Evolutionary conservation across 805 yeast species (phyloP), one percentile per base, ranked within the genome.

Genomic region (Saccharomycopsis javanensis): DNA sequence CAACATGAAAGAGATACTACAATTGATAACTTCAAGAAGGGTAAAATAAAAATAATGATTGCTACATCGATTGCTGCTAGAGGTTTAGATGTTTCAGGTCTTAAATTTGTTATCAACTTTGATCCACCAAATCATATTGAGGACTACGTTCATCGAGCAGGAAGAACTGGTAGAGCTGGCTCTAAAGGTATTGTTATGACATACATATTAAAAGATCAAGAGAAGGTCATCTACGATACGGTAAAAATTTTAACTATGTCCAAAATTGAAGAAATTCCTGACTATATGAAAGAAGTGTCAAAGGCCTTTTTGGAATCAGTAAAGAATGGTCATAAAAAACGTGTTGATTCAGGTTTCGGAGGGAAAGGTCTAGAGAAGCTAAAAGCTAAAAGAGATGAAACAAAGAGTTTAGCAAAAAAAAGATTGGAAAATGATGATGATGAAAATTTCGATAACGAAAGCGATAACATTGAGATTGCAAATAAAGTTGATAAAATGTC

Each of bases 1-100:
- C 95, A 91, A 65, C 72, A 78, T 33, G 97, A 92, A 66, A 75
- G 99, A 55, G 86, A 85, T 51, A 71, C 78, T 23, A 88, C 91
- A 1, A 79, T 94, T 42, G 73, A 77, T 13, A 88, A 82, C 54
- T 94, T 92, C 69, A 78, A 79, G 57, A 72, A 68, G 5, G 85
- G 88, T 13, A 71, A 81, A 3, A 79, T 81, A 56, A 67, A 73
- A 20, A 80, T 90, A 1, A 72, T 94, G 53, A 80, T 94, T 28
- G 96, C 97, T 6, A 94, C 99, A 0, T 94, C 96, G 1, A 86
- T 94, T 27, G 89, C 97, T 2, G 96, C 99, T 0, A 76, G 99
- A 61, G 99, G 99, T 0, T 72, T 94, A 25, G 97, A 94, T 70
- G 97, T 94, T n/a, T 86, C 89, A 55, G 85, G 83, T 23, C 77